A percentile compares a stretch with the other conserved stretches of the same genome.
These are phyloP conservation scores for Parmelia sp. DNA, from an alignment of 495 filamentous ascomycete genomes.

Conservation along the genomic window DNA sequence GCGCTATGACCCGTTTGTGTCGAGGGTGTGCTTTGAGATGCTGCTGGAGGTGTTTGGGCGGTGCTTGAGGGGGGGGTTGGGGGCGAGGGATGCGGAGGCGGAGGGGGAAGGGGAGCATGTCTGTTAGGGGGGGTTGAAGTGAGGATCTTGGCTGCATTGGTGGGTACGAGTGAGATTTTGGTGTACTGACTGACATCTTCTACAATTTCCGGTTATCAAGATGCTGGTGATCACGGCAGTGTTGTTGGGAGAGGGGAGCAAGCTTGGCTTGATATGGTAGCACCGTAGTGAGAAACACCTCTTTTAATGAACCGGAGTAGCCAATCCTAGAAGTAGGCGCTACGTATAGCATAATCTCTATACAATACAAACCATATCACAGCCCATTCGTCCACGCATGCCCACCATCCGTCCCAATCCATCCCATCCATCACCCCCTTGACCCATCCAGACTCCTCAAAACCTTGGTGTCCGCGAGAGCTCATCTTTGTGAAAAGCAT, in stretches of 20 bases:
- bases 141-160: no score
- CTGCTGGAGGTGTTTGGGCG: constrained; percentile 79
- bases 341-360: not conserved
- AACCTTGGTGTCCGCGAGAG: not conserved
- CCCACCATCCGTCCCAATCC: not conserved
- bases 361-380: not conserved
- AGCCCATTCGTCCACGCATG: not conserved
- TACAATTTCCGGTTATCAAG: no score
- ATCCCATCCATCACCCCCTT: not conserved
- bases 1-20: constrained; percentile 81
- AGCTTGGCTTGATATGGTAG: not conserved
- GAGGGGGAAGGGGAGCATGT: constrained; percentile 35
- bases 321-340: not conserved
- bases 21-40: constrained; percentile 87
- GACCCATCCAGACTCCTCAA: not conserved
- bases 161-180: no score
- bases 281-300: not conserved
- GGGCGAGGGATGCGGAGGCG: constrained; percentile 40
- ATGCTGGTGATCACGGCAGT: not conserved
- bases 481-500: not conserved
- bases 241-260: not conserved
- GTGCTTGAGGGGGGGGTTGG: constrained; percentile 70
- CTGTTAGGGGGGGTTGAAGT: constrained; percentile 8
- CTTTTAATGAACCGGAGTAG: not conserved
- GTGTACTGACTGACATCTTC: no score